Percentiles rank a stretch among this genome's conserved stretches.
Conservation (phyloP, 129 eudicot genomes). For the Logfia minima region DNA sequence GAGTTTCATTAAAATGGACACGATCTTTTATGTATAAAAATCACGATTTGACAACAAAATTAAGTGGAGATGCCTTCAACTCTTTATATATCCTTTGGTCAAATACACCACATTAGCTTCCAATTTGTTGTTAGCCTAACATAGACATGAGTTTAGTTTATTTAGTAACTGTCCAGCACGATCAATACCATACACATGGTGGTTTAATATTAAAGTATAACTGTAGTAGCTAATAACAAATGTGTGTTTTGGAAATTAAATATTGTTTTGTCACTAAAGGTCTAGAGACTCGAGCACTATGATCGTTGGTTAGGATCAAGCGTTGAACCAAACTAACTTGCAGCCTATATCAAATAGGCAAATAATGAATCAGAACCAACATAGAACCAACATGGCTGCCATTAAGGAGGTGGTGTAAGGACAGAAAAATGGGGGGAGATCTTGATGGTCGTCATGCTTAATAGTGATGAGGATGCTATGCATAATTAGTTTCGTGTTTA, state of each 20-base stretch:
- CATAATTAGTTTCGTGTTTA: not conserved
- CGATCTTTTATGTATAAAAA: no score
- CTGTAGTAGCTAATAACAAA: no score
- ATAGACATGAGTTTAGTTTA: no score
- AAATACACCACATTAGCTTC: no score
- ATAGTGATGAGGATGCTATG: not conserved
- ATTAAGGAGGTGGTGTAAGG: not conserved
- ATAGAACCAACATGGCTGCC: not conserved
- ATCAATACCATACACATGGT: no score
- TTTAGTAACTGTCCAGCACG: no score
- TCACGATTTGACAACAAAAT: no score
- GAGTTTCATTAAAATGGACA: slow-evolving; percentile 26
- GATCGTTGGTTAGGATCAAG: slow-evolving; percentile 78
- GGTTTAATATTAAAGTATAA: no score
- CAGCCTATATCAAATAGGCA: slow-evolving; percentile 89
- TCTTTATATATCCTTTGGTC: no score
- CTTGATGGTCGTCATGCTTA: not conserved
- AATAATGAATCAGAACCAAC: slow-evolving; percentile 18
- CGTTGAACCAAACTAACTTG: slow-evolving; percentile 89
- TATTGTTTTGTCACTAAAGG: slow-evolving; percentile 43
- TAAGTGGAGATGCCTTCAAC: no score
- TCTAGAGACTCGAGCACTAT: slow-evolving; percentile 90
- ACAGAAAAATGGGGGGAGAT: not conserved
- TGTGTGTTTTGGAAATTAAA: not conserved
- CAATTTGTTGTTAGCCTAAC: no score